Conservation (phyloP, 1,284 basidiomycete genomes). For the Golubevia sp. region DNA sequence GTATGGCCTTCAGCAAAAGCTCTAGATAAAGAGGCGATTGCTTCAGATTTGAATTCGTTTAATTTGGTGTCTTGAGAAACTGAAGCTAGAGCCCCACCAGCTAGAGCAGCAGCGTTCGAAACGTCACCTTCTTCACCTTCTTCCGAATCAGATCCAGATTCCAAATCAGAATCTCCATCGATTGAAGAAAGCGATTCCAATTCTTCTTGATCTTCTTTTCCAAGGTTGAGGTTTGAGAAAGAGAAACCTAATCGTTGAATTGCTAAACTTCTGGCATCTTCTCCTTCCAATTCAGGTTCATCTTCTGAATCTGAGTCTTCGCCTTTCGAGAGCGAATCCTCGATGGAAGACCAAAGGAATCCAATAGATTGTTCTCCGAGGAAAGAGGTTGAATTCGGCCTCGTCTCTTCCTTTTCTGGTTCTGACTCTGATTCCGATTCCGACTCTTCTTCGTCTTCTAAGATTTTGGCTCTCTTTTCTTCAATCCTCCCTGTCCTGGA, state of each 20-base stretch:
- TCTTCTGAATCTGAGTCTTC: constrained; percentile 2
- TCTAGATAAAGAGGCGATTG: constrained; percentile 43
- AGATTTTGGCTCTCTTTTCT: constrained; percentile 25
- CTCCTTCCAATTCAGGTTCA: constrained; percentile 20
- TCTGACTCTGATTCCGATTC: constrained; percentile 9
- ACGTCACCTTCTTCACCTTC: not conserved
- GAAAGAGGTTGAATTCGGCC: not conserved
- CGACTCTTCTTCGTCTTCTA: constrained; percentile 7
- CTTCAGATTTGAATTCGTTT: constrained; percentile 49
- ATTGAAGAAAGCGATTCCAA: constrained; percentile 37
- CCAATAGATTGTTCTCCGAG: constrained; percentile 34
- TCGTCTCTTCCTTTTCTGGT: not conserved
- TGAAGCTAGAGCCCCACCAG: not conserved
- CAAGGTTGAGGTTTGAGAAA: not conserved
- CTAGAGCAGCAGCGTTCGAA: not conserved
- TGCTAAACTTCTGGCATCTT: constrained; percentile 9
- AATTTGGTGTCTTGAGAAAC: constrained; percentile 11
- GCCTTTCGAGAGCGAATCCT: constrained; percentile 5
- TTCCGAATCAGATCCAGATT: constrained; percentile 9
- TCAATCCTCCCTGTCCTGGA: constrained; percentile 35
- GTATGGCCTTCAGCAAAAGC: constrained; percentile 57
- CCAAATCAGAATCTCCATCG: constrained; percentile 24
- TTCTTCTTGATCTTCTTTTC: constrained; percentile 9
- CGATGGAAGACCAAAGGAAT: constrained; percentile 42
- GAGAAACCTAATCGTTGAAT: constrained; percentile 6